phyloP scores from a whole-genome alignment of 805 yeast species.

The Suhomyces xylopsoci region DNA sequence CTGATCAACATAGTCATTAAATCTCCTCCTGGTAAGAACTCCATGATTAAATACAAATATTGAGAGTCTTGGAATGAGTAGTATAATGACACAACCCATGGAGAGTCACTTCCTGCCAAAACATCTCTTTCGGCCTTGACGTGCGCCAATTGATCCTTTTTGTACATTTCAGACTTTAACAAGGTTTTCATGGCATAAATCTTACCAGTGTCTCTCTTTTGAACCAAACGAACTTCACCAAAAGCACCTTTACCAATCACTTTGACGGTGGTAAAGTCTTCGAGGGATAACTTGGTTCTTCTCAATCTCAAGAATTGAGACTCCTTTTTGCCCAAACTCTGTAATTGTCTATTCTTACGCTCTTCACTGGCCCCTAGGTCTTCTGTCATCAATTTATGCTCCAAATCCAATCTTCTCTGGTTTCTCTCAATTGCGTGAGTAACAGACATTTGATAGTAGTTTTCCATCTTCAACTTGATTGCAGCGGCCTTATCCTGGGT shows the following conservation, averaged over 20 bases:
- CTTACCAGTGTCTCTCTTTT: constrained; percentile 86
- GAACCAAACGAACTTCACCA: constrained; percentile 94
- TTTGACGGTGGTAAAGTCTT: constrained; percentile 84
- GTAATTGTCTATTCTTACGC: constrained; percentile 76
- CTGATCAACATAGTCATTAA: constrained; percentile 93
- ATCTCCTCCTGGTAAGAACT: constrained; percentile 71
- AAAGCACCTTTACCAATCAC: constrained; percentile 96
- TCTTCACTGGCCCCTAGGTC: constrained; percentile 71
- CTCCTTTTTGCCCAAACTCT: constrained; percentile 82
- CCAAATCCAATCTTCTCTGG: constrained; percentile 85
- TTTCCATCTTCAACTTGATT: constrained; percentile 75
- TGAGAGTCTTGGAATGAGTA: constrained; percentile 79
- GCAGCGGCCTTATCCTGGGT: constrained; percentile 85
- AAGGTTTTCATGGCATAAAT: constrained; percentile 94
- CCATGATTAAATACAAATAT: constrained; percentile 45
- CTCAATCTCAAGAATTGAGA: constrained; percentile 81
- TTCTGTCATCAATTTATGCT: constrained; percentile 64
- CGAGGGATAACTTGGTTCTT: constrained; percentile 77
- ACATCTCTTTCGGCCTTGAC: constrained; percentile 96
- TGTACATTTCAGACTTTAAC: constrained; percentile 88
- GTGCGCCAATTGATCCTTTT: constrained; percentile 90
- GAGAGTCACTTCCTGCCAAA: constrained; percentile 82
- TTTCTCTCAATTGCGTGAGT: constrained; percentile 93
- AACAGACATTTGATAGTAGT: constrained; percentile 80
- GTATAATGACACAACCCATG: constrained; percentile 83